Evolutionary conservation across 2,329 filamentous ascomycete species (phyloP), one percentile per base, ranked within the genome.

Genomic region (Cadophora malorum): DNA sequence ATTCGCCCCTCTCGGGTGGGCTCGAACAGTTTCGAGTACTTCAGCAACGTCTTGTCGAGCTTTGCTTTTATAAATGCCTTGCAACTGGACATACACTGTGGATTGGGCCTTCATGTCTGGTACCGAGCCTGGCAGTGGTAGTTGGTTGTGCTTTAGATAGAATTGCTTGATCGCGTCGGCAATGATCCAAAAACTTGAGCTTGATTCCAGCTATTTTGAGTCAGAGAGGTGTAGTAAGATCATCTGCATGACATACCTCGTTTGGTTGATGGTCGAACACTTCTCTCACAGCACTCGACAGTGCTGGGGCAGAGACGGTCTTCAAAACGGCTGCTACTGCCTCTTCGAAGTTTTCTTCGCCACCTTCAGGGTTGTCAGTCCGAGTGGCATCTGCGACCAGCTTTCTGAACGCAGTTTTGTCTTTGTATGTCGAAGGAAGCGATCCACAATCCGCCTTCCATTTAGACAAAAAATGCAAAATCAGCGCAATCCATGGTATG

Each of bases 61-160:
- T 79, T 97, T 97, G 25, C 84, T 80, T 80, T 97, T 97, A 86
- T 98, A 99, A 68, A 98, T 88, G 74, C 92, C 95, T 78, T 98
- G 96, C 14, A 99, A 85, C 74, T 90, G 85, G 72, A 99, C 91
- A 81, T 99, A 99, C 70, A 96, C 91, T 66, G 85, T 88, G 3
- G 94, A 97, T 77, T 95, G 88, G 2, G 96, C 94, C 82, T 99
- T 99, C 96, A 99, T 99, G 79, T 99, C 96, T 1, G 96, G 96
- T 1, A 99, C 83, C 3, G 91, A 89, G 14, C 96, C 96, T 0
- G 94, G 91, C 0, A 99, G 83, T 19, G 96, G 96, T 5, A 99
- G 84, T 33, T 90, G 85, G 8, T 85, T 81, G 77, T 97, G 88
- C 65, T 88, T 88, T 10, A 86, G 79, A 78, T 95, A 90, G 79